Evolutionary conservation across 352 stramenopile species (phyloP).

Genomic region (Thalassiosira livingstoniorum): DNA sequence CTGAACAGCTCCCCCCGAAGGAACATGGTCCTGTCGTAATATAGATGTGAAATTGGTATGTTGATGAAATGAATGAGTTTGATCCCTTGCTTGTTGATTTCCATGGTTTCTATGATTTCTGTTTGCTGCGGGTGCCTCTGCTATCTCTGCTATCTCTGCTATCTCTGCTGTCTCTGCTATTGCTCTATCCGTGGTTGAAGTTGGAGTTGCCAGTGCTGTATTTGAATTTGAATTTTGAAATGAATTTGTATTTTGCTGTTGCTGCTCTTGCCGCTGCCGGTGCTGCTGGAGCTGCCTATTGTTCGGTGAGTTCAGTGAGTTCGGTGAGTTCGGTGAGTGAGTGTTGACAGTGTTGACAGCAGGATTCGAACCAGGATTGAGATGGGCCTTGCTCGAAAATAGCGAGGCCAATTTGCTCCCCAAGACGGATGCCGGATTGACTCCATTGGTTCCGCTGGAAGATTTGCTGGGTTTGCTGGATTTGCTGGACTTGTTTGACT

Average conservation of each 20-base stretch:
- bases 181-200: neutral
- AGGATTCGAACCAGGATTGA: neutral
- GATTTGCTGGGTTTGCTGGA: neutral
- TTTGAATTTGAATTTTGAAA: conserved; percentile 38
- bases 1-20: neutral
- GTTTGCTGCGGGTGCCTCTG: neutral
- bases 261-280: conserved; percentile 18
- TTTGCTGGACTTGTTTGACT: neutral
- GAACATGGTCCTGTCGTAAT: no score
- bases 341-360: neutral
- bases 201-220: conserved; percentile 10
- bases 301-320: neutral
- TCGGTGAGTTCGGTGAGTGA: neutral
- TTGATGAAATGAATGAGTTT: no score
- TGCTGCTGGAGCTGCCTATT: conserved; percentile 8
- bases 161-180: no score
- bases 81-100: no score
- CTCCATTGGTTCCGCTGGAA: neutral
- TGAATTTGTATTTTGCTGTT: conserved; percentile 16
- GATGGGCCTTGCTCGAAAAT: conserved; percentile 41
- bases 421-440: conserved; percentile 7
- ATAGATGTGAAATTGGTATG: no score
- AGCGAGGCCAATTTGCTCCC: conserved; percentile 56
- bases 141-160: neutral
- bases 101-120: neutral